Evolutionary conservation across 2,329 filamentous ascomycete species (phyloP).

Genomic region (Drechslerella stenobrocha): DNA sequence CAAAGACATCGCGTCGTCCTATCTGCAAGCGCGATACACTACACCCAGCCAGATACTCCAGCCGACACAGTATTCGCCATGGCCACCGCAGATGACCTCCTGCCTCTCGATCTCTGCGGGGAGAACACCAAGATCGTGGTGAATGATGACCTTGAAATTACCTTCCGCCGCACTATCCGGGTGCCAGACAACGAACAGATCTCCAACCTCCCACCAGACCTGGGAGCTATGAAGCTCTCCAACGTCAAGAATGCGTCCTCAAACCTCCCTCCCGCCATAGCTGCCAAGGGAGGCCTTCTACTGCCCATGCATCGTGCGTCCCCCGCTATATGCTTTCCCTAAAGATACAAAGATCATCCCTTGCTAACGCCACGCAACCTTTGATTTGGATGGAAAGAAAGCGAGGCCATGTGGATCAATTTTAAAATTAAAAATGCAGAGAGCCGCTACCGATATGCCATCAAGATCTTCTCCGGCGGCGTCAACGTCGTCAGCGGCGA

Average conservation of each 20-base stretch:
- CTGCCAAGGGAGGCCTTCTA: slow-evolving; percentile 58
- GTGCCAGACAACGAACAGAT: slow-evolving; percentile 56
- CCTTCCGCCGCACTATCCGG: slow-evolving; percentile 53
- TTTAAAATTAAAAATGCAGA: slow-evolving; percentile 50
- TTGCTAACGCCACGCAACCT: background rate
- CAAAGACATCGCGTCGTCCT: too few species aligned
- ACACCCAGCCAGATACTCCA: too few species aligned
- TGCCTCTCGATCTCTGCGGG: slow-evolving; percentile 6
- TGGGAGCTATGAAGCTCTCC: slow-evolving; percentile 57
- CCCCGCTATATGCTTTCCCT: background rate
- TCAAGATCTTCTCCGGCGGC: slow-evolving; percentile 57
- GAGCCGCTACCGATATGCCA: slow-evolving; percentile 53
- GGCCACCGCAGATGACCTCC: background rate
- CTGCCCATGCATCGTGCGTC: slow-evolving; percentile 57
- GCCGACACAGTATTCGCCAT: background rate
- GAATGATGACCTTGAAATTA: slow-evolving; percentile 9
- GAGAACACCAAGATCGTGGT: slow-evolving; percentile 6
- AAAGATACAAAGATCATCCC: background rate
- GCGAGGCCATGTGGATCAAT: slow-evolving; percentile 58
- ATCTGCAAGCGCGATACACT: too few species aligned
- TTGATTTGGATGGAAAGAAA: slow-evolving; percentile 47
- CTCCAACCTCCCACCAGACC: slow-evolving; percentile 55
- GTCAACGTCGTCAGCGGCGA: slow-evolving; percentile 58
- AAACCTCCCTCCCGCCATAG: slow-evolving; percentile 55
- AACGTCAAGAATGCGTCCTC: slow-evolving; percentile 54